Evolutionary conservation across 1,284 basidiomycete genomes (phyloP).

Genomic region (Leccinum pachyderme): DNA sequence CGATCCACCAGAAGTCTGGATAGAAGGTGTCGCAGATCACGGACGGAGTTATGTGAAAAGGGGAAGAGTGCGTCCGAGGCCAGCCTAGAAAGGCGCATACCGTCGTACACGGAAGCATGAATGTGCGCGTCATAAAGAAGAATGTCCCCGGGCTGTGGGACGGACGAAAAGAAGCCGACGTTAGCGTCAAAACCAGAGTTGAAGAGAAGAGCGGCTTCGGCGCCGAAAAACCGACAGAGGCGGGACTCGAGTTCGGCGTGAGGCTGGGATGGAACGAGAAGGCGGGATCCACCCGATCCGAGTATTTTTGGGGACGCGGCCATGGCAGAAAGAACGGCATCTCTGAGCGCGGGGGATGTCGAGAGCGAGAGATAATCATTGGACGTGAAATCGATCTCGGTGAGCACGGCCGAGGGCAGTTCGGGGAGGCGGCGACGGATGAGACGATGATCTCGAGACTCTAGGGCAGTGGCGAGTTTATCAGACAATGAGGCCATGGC

Average conservation of each 20-base stretch:
- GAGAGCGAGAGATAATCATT: slow-evolving; percentile 95
- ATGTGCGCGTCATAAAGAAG: slow-evolving; percentile 87
- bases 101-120: slow-evolving; percentile 92
- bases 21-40: slow-evolving; percentile 46
- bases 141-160: slow-evolving; percentile 80
- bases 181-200: slow-evolving; percentile 97
- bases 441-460: slow-evolving; percentile 58
- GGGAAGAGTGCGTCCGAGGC: slow-evolving; percentile 36
- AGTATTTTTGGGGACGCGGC: slow-evolving; percentile 56
- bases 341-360: slow-evolving; percentile 54
- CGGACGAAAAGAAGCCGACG: slow-evolving; percentile 79
- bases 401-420: slow-evolving; percentile 8
- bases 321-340: slow-evolving; percentile 58
- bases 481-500: slow-evolving; percentile 37
- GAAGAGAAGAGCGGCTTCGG: slow-evolving; percentile 79
- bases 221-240: slow-evolving; percentile 62
- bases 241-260: slow-evolving; percentile 72
- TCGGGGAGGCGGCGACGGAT: slow-evolving; percentile 61
- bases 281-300: slow-evolving; percentile 88
- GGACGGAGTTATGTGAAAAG: slow-evolving; percentile 78
- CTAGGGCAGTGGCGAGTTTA: slow-evolving; percentile 49
- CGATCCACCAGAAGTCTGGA: slow-evolving; percentile 37
- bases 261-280: slow-evolving; percentile 77
- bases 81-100: slow-evolving; percentile 72
- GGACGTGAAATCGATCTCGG: slow-evolving; percentile 74